A percentile compares a stretch with the other conserved stretches of the same genome.
Evolutionary conservation across 2,329 filamentous ascomycete genomes (phyloP).

Genomic region (Colletotrichum costaricense): DNA sequence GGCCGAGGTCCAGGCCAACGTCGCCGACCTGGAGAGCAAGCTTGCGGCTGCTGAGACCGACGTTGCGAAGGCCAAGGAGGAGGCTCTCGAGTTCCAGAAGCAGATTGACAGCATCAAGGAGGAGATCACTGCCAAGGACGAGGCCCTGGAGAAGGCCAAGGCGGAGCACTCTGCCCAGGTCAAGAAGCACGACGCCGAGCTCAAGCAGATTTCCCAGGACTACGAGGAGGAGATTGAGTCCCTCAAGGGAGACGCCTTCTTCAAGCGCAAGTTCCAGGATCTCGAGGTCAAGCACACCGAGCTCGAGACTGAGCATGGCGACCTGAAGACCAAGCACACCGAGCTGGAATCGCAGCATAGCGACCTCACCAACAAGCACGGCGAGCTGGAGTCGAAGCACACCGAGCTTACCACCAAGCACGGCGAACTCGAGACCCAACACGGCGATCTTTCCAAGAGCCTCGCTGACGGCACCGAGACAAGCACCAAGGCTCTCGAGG

Average conservation of each 20-base stretch:
- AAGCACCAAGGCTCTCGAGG: conserved; percentile 56
- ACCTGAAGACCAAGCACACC: conserved; percentile 35
- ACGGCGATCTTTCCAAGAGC: conserved; percentile 43
- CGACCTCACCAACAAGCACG: conserved; percentile 54
- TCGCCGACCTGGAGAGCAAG: conserved; percentile 57
- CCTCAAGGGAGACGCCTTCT: conserved; percentile 71
- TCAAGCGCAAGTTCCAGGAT: conserved; percentile 72
- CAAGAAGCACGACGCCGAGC: conserved; percentile 66
- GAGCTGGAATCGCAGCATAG: conserved; percentile 9
- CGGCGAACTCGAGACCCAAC: conserved; percentile 48
- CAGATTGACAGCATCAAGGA: conserved; percentile 60
- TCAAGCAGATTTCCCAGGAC: conserved; percentile 69
- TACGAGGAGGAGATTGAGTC: conserved; percentile 75
- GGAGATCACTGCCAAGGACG: conserved; percentile 60
- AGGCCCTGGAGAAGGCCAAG: conserved; percentile 62
- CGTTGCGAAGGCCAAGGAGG: conserved; percentile 55
- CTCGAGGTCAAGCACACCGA: conserved; percentile 68
- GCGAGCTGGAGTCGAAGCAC: conserved; percentile 55
- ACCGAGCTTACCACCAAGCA: conserved; percentile 43
- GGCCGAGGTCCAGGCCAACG: conserved; percentile 50
- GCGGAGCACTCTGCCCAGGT: conserved; percentile 53
- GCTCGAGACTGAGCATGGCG: conserved; percentile 49
- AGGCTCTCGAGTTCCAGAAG: conserved; percentile 59
- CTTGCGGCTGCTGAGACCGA: conserved; percentile 58
- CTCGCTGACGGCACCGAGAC: conserved; percentile 49